Evolutionary conservation across 2,329 filamentous ascomycete species (phyloP).

Genomic region (Arthrinium puccinioides): DNA sequence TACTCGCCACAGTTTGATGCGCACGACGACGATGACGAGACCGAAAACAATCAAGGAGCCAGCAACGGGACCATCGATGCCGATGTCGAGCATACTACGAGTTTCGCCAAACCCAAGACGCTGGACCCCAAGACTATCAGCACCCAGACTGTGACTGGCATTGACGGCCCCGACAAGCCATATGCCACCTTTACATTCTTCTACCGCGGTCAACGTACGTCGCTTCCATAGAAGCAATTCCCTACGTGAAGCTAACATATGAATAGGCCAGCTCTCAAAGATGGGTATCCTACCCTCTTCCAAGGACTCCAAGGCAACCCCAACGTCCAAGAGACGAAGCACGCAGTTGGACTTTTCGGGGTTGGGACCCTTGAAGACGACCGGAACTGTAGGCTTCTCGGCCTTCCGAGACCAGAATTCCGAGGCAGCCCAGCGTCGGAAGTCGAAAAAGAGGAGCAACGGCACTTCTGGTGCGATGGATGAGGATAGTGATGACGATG

Average conservation of each 20-base stretch:
- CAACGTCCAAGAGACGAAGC: conserved; percentile 68
- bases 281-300: conserved; percentile 77
- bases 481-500: conserved; percentile 67
- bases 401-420: conserved; percentile 70
- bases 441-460: conserved; percentile 55
- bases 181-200: conserved; percentile 98
- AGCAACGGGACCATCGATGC: conserved; percentile 60
- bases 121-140: conserved; percentile 96
- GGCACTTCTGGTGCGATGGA: conserved; percentile 57
- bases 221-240: neutral
- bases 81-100: conserved; percentile 93
- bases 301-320: conserved; percentile 57
- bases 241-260: conserved; percentile 11
- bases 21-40: conserved; percentile 72
- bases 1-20: conserved; percentile 97
- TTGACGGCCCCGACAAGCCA: conserved; percentile 91
- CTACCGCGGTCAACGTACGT: conserved; percentile 89
- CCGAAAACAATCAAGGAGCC: conserved; percentile 39
- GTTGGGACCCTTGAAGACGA: conserved; percentile 74
- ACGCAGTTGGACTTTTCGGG: conserved; percentile 78
- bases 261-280: conserved; percentile 82
- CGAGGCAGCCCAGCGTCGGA: conserved; percentile 48
- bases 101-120: conserved; percentile 93
- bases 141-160: conserved; percentile 97
- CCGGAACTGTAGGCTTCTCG: conserved; percentile 85